Percentiles rank a stretch among this genome's conserved stretches.
Evolutionary conservation across 1,139 yeast species (phyloP).

Genomic region (Hansenula anomala): DNA sequence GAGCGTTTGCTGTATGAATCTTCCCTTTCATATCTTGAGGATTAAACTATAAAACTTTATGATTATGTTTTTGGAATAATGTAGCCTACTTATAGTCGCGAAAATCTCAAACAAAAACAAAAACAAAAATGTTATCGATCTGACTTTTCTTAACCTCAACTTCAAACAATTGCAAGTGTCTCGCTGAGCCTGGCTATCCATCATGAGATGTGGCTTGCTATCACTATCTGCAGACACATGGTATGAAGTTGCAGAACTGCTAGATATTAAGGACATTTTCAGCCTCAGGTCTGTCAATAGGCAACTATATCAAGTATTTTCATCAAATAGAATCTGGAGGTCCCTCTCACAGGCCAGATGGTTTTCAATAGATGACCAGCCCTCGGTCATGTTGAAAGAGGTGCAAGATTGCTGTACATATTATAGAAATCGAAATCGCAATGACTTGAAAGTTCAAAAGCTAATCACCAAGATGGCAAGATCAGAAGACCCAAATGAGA

Average conservation of each 20-base stretch:
- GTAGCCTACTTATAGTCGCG: too few species aligned
- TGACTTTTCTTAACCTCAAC: too few species aligned
- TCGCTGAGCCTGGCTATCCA: too few species aligned
- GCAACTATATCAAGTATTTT: constrained; percentile 3
- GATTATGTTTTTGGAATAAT: too few species aligned
- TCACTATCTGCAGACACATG: too few species aligned
- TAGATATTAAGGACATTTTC: constrained; percentile 9
- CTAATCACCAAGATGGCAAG: not conserved
- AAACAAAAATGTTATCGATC: too few species aligned
- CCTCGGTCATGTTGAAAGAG: constrained; percentile 1
- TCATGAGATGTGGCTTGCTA: too few species aligned
- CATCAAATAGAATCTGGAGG: constrained; percentile 14
- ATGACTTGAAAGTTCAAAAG: not conserved
- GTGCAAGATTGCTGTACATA: constrained; percentile 2
- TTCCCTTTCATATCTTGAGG: too few species aligned
- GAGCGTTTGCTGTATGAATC: too few species aligned
- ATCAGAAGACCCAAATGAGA: not conserved
- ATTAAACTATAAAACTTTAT: too few species aligned
- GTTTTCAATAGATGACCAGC: constrained; percentile 9
- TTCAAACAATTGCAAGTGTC: too few species aligned
- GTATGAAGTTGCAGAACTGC: not conserved
- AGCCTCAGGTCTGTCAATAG: constrained; percentile 9
- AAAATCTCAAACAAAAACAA: too few species aligned
- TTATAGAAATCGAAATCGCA: not conserved
- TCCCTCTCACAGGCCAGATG: not conserved